These are phyloP conservation scores for Phytophthora constricta DNA, from an alignment of 352 stramenopile species.

Conservation along the genomic window DNA sequence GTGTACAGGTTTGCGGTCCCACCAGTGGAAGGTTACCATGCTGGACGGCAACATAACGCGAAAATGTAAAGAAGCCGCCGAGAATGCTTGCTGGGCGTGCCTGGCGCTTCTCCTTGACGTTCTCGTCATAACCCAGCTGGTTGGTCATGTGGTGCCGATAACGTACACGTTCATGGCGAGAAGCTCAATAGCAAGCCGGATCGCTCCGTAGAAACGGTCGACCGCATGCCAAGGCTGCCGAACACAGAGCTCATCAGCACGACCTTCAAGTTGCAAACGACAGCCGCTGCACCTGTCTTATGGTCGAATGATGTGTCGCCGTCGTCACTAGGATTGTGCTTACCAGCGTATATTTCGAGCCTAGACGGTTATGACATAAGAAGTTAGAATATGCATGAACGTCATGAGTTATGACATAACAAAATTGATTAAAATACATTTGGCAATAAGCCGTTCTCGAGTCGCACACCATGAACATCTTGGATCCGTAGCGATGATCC, in stretches of 20 bases:
- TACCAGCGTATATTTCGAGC: conserved; percentile 23
- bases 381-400: conserved; percentile 3
- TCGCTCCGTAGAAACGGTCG: conserved; percentile 7
- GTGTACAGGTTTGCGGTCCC: conserved; percentile 34
- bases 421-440: neutral
- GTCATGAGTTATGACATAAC: conserved; percentile 18
- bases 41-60: conserved; percentile 17
- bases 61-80: neutral
- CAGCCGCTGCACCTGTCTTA: conserved; percentile 17
- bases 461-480: conserved; percentile 45
- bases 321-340: neutral
- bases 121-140: neutral
- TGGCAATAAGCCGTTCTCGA: conserved; percentile 18
- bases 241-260: neutral
- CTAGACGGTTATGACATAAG: conserved; percentile 19
- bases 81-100: too few species aligned
- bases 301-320: conserved; percentile 7
- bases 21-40: conserved; percentile 28
- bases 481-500: conserved; percentile 35
- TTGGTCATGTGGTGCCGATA: conserved; percentile 13
- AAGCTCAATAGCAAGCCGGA: conserved; percentile 10
- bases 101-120: conserved; percentile 1
- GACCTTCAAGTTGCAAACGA: conserved; percentile 16
- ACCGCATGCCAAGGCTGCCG: conserved; percentile 5
- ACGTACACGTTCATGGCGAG: conserved; percentile 7